Base-by-base conservation (phyloP, 768 basidiomycete species). In the Clitopilus hobsonii region DNA sequence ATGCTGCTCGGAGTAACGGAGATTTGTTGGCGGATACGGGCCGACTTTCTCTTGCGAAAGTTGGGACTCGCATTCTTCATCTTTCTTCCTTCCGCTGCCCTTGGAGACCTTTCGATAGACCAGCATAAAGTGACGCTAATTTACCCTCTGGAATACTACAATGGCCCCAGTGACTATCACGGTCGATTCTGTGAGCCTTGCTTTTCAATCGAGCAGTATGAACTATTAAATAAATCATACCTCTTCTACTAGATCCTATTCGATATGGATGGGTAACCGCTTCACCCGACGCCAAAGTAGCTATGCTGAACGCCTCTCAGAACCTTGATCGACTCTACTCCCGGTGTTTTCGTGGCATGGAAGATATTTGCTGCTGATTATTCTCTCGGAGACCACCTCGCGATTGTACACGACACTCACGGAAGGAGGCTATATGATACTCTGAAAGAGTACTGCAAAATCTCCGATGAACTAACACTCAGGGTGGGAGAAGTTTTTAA, bases 331-430 rank as follows among this genome's bases (percentile, higher is more conserved):
- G 90, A 93, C 70, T 91, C 90, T 2, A 93, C 91, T 4, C 89
- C 89, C 1, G 92, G 91, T 3, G 87, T 93, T n/a, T 59, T 83
- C 51, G 79, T 79, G 56, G 87, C 89, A 6, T 94, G 92, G 92
- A 73, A 80, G 50, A 81, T 72, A 45, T 94, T 91, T 65, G 75
- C 79, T 36, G 73, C 70, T 38, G 78, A 88, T 55, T 91, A 91
- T 58, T 66, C 71, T 61, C 73, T 85, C 26, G 78, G 79, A 1
- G 77, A 79, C 58, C 71, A 74, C 32, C 58, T 69, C 14, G 62
- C 64, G 11, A 70, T 85, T 16, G 78, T 80, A 3, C 80, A 85
- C 60, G 73, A 79, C 6, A 83, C 86, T 0, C 92, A 94, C 66
- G 92, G 92, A 18, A 79, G 90, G 50, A 77, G 92, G 54, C 73